A percentile compares a stretch with the other conserved stretches of the same genome.
Conservation (phyloP, 805 yeast species). For the Yarrowia alimentaria region DNA sequence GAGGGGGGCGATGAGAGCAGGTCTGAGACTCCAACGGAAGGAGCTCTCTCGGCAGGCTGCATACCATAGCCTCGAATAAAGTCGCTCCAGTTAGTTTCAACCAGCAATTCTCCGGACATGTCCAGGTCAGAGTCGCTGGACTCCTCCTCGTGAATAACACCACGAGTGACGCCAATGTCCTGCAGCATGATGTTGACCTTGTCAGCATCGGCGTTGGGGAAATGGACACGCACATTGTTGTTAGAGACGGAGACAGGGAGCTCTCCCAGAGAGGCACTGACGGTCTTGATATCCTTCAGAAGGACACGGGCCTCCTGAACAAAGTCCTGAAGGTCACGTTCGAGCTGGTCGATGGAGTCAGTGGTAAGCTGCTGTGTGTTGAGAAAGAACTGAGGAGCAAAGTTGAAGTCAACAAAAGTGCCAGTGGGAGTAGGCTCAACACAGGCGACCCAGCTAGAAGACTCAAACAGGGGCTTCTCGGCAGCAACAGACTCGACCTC, state of each 20-base stretch:
- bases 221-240: constrained; percentile 53
- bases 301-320: constrained; percentile 42
- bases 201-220: constrained; percentile 65
- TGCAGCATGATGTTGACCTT: constrained; percentile 56
- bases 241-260: constrained; percentile 54
- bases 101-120: constrained; percentile 1
- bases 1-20: constrained; percentile 18
- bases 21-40: neutral
- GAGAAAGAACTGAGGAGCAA: constrained; percentile 43
- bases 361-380: constrained; percentile 46
- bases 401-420: constrained; percentile 56
- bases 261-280: constrained; percentile 56
- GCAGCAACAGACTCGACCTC: constrained; percentile 15
- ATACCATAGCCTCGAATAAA: constrained; percentile 4
- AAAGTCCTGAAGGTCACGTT: constrained; percentile 39
- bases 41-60: constrained; percentile 12
- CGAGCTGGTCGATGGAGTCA: constrained; percentile 45
- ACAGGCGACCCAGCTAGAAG: constrained; percentile 12
- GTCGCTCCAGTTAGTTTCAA: constrained; percentile 22
- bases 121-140: constrained; percentile 1
- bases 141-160: constrained; percentile 45
- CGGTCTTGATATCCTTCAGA: constrained; percentile 46
- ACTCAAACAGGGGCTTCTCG: neutral
- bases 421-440: constrained; percentile 23
- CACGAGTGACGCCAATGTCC: constrained; percentile 60